Evolutionary conservation across 2,329 filamentous ascomycete species (phyloP).

Genomic region (Magnaporthiopsis incrustans): DNA sequence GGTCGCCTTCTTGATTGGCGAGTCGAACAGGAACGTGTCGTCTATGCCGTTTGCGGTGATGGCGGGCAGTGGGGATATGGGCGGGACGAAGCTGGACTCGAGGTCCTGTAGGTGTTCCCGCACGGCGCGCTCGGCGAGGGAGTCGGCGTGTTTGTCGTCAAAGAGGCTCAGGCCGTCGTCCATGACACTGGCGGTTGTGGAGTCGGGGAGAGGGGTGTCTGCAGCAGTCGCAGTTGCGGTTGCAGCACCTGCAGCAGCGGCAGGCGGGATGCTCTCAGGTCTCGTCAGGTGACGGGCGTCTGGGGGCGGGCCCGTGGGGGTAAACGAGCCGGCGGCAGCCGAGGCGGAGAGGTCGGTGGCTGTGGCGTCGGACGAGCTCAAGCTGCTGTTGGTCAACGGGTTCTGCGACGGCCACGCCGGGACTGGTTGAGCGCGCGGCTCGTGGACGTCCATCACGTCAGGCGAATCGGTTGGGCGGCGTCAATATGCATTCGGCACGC

Average conservation of each 20-base stretch:
- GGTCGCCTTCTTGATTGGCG: conserved; percentile 22
- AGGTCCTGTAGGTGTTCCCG: conserved; percentile 53
- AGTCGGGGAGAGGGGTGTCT: conserved; percentile 7
- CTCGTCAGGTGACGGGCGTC: conserved; percentile 4
- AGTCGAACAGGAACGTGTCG: conserved; percentile 54
- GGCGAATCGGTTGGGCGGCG: conserved; percentile 2
- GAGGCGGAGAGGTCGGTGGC: background rate
- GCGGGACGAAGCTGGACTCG: conserved; percentile 57
- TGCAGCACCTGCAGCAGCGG: conserved; percentile 13
- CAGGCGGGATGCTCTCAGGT: conserved; percentile 18
- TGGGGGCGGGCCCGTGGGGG: conserved; percentile 7
- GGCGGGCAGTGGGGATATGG: conserved; percentile 46
- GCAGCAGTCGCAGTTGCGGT: conserved; percentile 13
- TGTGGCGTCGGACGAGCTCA: conserved; percentile 9
- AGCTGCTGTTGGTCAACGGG: conserved; percentile 10
- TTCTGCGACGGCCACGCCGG: conserved; percentile 13
- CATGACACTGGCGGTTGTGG: conserved; percentile 33
- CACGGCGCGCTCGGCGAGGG: conserved; percentile 44
- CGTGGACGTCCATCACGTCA: conserved; percentile 24
- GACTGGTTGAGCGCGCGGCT: conserved; percentile 7
- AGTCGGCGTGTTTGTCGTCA: conserved; percentile 34
- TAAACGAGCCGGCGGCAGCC: conserved; percentile 9
- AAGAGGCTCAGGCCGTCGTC: conserved; percentile 26
- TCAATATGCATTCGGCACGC: conserved; percentile 6
- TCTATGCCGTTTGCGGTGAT: conserved; percentile 40